Evolutionary conservation across 345 rosid species (phyloP), one percentile per base, ranked within the genome.

Genomic region (Capsella bursapastoris): DNA sequence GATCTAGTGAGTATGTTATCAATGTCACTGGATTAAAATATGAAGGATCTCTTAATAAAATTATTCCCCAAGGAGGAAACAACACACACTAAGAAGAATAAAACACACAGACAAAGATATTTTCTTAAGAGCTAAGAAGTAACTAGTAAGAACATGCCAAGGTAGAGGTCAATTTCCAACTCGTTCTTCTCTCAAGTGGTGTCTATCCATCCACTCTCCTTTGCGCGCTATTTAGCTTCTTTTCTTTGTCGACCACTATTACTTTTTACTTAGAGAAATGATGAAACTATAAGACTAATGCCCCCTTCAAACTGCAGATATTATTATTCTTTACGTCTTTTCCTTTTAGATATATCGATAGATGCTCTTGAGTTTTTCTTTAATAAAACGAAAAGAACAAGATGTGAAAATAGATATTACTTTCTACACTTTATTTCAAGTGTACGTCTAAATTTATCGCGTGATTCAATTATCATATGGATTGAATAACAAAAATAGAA

Each of bases 171-270:
- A 66, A 57, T 13, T 58, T 67, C 31, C 38, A 8, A 64, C 78
- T 65, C 71, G 66, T 28, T 22, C 25, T 1, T 22, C 25, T 22
- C 59, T 35, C 67, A 16, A 74, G 67, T 49, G 49, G 73, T 22
- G 25, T 1, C 25, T 22, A 22, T 22, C 78, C 31, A 16, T 47
- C 65, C 16, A 74, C 72, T 73, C 71, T 22, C 25, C 25, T 64
- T 51, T 49, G 22, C 64, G 18, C 18, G 18, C 22, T 53, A 34
- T 64, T 72, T 11, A 50, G 25, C 28, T 38, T 35, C 9, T 62
- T 74, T 57, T 65, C 77, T 73, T 57, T 74, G 78, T 57, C 78
- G 72, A 74, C 78, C 72, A 74, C 57, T 27, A 35, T 7, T 16
- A 15, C 4, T 45, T 44, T 22, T 64, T 16, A 9, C 48, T 8